These are phyloP conservation scores for Fusarium penzigii DNA, from an alignment of 2,329 filamentous ascomycete species.

Conservation along the genomic window DNA sequence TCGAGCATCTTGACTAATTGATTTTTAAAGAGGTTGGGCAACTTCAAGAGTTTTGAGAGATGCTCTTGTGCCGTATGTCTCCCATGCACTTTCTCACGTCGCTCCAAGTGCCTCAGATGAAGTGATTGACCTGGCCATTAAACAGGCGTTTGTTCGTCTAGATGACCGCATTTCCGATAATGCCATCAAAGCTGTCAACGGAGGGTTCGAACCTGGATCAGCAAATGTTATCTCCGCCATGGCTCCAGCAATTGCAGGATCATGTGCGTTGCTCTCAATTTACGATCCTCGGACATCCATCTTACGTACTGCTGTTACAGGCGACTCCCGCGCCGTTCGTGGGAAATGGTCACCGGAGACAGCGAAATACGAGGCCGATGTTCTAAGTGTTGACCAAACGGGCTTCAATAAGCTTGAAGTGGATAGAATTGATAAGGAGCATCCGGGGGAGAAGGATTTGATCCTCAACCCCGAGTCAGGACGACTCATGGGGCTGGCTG, in stretches of 20 bases:
- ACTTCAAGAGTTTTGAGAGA: constrained; percentile 43
- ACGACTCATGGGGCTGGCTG: constrained; percentile 60
- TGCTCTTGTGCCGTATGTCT: constrained; percentile 45
- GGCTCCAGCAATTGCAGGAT: constrained; percentile 48
- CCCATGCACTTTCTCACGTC: constrained; percentile 35
- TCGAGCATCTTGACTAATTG: background rate
- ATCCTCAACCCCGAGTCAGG: constrained; percentile 51
- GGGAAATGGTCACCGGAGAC: constrained; percentile 47
- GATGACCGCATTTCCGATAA: constrained; percentile 56
- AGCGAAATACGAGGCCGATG: constrained; percentile 49
- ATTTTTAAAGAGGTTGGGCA: constrained; percentile 38
- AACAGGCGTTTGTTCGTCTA: constrained; percentile 55
- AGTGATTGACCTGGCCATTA: constrained; percentile 55
- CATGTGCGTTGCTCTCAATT: constrained; percentile 63
- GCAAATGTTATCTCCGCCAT: constrained; percentile 34
- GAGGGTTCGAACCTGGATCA: constrained; percentile 29
- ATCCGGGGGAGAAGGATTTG: constrained; percentile 62
- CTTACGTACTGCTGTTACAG: constrained; percentile 65
- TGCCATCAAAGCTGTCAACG: constrained; percentile 35
- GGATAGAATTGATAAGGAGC: constrained; percentile 53
- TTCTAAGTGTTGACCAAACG: constrained; percentile 66
- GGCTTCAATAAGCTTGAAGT: constrained; percentile 63
- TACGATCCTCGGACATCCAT: constrained; percentile 56
- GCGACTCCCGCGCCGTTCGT: constrained; percentile 68
- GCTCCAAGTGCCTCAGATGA: constrained; percentile 39